These are phyloP conservation scores for Cystobasidiaceae sp. DNA, from an alignment of 1,284 basidiomycete genomes.

Conservation along the genomic window DNA sequence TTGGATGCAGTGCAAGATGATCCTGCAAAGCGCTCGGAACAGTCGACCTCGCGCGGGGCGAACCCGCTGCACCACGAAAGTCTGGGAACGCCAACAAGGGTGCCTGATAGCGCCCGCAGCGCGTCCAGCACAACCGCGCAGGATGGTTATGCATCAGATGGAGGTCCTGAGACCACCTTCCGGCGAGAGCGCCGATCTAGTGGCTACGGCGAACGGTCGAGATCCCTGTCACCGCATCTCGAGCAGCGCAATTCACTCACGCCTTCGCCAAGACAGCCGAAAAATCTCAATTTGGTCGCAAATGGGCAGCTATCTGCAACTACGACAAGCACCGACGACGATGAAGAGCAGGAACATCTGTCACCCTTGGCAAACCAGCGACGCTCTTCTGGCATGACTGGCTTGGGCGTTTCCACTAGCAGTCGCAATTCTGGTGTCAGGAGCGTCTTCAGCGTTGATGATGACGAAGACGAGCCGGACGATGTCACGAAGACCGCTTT, in stretches of 20 bases:
- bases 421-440: conserved; percentile 3
- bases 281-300: conserved; percentile 11
- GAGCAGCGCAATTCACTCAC: not conserved
- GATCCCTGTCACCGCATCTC: conserved; percentile 6
- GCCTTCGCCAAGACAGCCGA: conserved; percentile 10
- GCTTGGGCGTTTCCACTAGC: conserved; percentile 5
- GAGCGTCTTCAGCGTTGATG: not conserved
- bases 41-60: not conserved
- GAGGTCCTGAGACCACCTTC: not conserved
- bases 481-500: conserved; percentile 30
- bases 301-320: conserved; percentile 10
- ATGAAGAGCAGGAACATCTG: conserved; percentile 38
- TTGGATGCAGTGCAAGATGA: conserved; percentile 46
- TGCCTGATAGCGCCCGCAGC: not conserved
- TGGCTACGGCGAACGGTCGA: not conserved
- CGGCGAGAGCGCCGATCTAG: not conserved
- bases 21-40: conserved; percentile 25
- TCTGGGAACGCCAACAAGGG: not conserved
- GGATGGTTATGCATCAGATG: conserved; percentile 10
- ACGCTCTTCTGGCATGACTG: conserved; percentile 3
- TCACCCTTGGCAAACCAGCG: not conserved
- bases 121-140: not conserved
- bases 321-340: not conserved
- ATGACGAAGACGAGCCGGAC: conserved; percentile 22
- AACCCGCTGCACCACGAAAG: not conserved